Conservation (phyloP, 305 asterid species). For the Fraxinus platypoda region DNA sequence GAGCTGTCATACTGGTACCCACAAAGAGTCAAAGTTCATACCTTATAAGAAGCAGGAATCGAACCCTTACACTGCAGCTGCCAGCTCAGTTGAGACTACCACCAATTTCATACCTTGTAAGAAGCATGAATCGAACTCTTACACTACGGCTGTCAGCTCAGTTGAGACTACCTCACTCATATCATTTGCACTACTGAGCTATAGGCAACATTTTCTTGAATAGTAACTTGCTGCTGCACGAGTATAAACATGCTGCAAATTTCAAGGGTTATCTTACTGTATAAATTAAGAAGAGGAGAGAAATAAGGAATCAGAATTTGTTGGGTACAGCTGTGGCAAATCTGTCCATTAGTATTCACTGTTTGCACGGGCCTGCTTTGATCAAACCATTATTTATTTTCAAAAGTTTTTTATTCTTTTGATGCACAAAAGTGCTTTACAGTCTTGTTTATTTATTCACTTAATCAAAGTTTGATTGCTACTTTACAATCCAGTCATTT, state of each 20-base stretch:
- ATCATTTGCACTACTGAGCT: no score
- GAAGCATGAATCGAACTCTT: no score
- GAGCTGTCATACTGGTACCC: no score
- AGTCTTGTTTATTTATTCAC: no score
- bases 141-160: no score
- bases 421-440: constrained; percentile 9
- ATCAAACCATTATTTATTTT: constrained; percentile 7
- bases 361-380: constrained; percentile 34
- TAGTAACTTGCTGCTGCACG: not conserved
- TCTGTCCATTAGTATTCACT: constrained; percentile 37
- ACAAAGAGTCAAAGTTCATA: no score
- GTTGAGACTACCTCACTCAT: no score
- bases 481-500: constrained; percentile 29
- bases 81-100: no score
- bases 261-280: not conserved
- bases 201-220: no score
- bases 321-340: constrained; percentile 50
- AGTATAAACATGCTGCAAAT: not conserved
- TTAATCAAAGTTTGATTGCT: not conserved
- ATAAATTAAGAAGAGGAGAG: not conserved
- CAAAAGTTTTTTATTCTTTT: constrained; percentile 9
- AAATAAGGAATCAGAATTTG: constrained; percentile 36
- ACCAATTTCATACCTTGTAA: no score
- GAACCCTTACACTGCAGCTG: no score
- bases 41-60: no score